Evolutionary conservation across 1,139 yeast species (phyloP).

Genomic region (Blastobotrys serpentis): DNA sequence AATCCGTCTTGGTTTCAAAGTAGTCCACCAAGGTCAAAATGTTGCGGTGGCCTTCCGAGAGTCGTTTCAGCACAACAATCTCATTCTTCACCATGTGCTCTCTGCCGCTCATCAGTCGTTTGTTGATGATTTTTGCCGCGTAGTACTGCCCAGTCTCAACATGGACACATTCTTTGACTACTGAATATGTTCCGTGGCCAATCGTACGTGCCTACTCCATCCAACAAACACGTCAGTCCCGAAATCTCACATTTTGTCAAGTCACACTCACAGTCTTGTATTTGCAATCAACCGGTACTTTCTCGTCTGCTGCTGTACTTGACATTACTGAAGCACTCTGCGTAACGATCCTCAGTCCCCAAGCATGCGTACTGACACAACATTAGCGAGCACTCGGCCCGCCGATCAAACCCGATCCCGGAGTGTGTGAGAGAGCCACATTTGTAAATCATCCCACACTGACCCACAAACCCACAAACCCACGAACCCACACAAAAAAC

Average conservation of each 20-base stretch:
- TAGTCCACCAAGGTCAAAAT: constrained; percentile 64
- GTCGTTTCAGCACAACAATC: constrained; percentile 50
- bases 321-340: too few relatives aligned
- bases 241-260: too few relatives aligned
- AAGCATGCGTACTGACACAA: too few relatives aligned
- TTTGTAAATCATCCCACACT: too few relatives aligned
- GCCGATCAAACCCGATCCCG: too few relatives aligned
- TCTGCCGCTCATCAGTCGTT: constrained; percentile 45
- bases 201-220: constrained; percentile 35
- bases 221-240: too few relatives aligned
- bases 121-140: constrained; percentile 46
- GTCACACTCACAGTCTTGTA: constrained; percentile 31
- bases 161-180: constrained; percentile 44
- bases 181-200: constrained; percentile 45
- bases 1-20: constrained; percentile 60
- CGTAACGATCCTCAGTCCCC: too few relatives aligned
- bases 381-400: too few relatives aligned
- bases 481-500: too few relatives aligned
- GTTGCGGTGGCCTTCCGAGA: constrained; percentile 53
- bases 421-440: too few relatives aligned
- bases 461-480: too few relatives aligned
- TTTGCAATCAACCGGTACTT: constrained; percentile 33
- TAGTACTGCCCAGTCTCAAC: constrained; percentile 39
- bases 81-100: constrained; percentile 55
- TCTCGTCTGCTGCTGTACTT: neutral